Base-by-base conservation (phyloP, 1,284 basidiomycete species). In the Moniliophthora roreri region DNA sequence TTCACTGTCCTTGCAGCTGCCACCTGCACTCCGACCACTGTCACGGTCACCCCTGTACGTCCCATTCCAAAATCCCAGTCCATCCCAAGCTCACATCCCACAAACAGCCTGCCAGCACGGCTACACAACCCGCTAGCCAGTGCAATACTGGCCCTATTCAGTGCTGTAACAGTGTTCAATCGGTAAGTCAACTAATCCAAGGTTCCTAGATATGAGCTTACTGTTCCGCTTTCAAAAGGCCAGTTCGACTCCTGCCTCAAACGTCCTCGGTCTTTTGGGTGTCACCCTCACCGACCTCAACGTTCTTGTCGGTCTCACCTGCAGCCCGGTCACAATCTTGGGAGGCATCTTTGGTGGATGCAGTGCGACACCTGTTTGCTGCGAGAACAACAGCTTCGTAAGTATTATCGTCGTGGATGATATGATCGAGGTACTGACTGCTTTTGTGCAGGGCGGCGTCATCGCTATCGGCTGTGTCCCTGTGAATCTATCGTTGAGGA, bases 91-190 rank as follows among this genome's bases (percentile, higher is more conserved):
- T 46, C 21, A 46, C 4, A 16, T 23, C n/a, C 4, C 28, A 10
- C 40, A 35, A 11, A 20, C n/a, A 44, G 50, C 50, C 50, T 44
- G n/a, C 41, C 2, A 44, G 40, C 13, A 51, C 50, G 8, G 34
- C 28, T 20, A 51, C 50, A 16, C 52, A 56, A 16, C 55, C 53
- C 15, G 48, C 50, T 40, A 48, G 48, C 50, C 57, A 63, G 20
- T 69, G 67, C 65, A 63, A 63, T 56, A 65, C 61, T 28, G 68
- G 70, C 15, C 16, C 52, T 15, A 36, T 68, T 23, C 63, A 69
- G 49, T 70, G 68, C 63, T 69, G 69, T 58, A 61, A 64, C 53
- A 55, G 56, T 16, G 50, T 57, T 18, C 57, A 64, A 49, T 20
- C 36, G 10, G 28, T 32, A 11, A 32, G 28, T 32, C 11, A 6